A percentile compares a stretch with the other conserved stretches of the same genome.
Conservation (phyloP, 257 asterid species). For the Primulina tabacum region DNA sequence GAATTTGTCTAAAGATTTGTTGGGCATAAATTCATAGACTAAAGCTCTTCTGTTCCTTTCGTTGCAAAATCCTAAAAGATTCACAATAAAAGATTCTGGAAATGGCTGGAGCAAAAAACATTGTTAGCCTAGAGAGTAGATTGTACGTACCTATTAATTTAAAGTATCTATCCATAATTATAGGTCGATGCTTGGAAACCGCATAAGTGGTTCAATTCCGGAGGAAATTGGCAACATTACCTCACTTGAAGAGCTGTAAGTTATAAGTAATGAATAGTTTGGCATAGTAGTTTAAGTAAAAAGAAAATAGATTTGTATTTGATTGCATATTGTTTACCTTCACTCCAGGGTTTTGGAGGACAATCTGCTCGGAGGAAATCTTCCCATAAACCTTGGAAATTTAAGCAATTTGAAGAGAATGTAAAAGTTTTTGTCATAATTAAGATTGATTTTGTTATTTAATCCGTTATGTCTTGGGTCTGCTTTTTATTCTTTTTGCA, state of each 20-base stretch:
- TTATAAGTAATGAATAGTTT: constrained; percentile 42
- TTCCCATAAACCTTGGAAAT: constrained; percentile 60
- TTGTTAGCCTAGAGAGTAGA: neutral
- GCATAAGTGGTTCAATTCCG: constrained; percentile 66
- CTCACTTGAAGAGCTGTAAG: constrained; percentile 72
- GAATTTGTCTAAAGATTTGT: no score
- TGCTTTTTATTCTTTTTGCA: neutral
- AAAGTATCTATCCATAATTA: constrained; percentile 12
- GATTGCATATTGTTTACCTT: constrained; percentile 25
- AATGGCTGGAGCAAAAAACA: no score
- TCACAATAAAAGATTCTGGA: no score
- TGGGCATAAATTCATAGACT: no score
- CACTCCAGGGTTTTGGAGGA: constrained; percentile 63
- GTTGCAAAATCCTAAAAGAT: no score
- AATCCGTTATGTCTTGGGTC: neutral
- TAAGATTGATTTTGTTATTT: neutral
- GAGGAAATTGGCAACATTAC: constrained; percentile 66
- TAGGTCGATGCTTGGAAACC: constrained; percentile 79
- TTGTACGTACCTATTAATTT: neutral
- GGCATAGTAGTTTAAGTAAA: constrained; percentile 8
- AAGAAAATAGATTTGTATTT: constrained; percentile 23
- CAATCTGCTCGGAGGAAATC: constrained; percentile 78
- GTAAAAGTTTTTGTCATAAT: constrained; percentile 46
- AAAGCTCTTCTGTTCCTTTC: no score
- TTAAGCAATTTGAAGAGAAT: constrained; percentile 58